Evolutionary conservation across 192 early-diverging fungal genomes (phyloP).

Genomic region (Coemansia asiatica): DNA sequence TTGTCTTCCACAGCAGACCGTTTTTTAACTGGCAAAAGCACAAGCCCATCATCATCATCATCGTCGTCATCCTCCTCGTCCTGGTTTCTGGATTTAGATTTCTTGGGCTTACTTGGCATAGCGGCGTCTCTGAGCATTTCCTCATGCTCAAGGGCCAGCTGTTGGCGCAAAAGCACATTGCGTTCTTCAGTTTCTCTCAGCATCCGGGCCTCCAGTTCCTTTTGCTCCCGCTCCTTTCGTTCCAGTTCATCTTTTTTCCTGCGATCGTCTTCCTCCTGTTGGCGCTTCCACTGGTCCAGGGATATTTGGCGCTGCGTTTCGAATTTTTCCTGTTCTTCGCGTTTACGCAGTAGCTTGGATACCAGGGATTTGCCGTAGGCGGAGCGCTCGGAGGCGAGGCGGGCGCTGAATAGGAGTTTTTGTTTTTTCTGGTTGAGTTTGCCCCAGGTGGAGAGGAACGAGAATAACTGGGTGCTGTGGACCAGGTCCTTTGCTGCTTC

Average conservation of each 20-base stretch:
- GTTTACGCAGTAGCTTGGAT: constrained; percentile 58
- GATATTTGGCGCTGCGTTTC: constrained; percentile 58
- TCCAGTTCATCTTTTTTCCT: constrained; percentile 38
- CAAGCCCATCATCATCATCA: neutral
- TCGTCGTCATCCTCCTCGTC: constrained; percentile 5
- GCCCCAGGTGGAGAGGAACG: constrained; percentile 35
- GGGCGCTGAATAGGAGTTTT: constrained; percentile 60
- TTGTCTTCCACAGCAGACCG: too few species aligned
- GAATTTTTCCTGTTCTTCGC: constrained; percentile 60
- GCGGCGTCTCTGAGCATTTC: neutral
- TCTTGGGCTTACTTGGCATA: constrained; percentile 4
- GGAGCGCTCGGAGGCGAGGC: constrained; percentile 64
- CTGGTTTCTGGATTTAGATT: neutral
- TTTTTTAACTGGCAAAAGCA: too few species aligned
- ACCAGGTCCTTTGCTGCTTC: constrained; percentile 62
- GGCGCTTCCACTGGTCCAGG: constrained; percentile 57
- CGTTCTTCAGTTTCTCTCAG: constrained; percentile 49
- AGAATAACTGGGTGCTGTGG: constrained; percentile 33
- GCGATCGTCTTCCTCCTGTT: constrained; percentile 56
- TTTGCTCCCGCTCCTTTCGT: constrained; percentile 17
- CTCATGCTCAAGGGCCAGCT: constrained; percentile 34
- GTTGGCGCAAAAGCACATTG: constrained; percentile 48
- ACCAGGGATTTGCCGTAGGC: constrained; percentile 62
- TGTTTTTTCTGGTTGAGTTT: constrained; percentile 45
- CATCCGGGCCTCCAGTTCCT: constrained; percentile 21